Evolutionary conservation across 257 asterid species (phyloP).

Genomic region (Solanum microdontum): DNA sequence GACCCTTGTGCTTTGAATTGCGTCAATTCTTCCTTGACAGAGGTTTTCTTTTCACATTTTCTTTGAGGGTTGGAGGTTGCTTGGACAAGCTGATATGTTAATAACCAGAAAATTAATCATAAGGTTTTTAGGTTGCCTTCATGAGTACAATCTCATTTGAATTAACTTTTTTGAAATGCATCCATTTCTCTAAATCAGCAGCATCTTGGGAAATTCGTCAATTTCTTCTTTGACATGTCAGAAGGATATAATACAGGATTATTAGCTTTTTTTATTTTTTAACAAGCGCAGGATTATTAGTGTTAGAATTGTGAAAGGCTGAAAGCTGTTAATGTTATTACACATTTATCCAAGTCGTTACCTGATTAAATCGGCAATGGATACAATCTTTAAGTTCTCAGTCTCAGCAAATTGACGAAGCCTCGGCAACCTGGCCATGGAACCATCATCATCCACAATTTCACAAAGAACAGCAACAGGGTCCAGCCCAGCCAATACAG

Average conservation of each 20-base stretch:
- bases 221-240: background rate
- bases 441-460: conserved; percentile 95
- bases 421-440: conserved; percentile 91
- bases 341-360: conserved; percentile 1
- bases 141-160: background rate
- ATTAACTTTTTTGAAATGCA: background rate
- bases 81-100: background rate
- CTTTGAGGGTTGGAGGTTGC: background rate
- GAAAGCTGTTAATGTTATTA: background rate
- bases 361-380: conserved; percentile 94
- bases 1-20: background rate
- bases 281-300: background rate
- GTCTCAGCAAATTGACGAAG: conserved; percentile 51
- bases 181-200: background rate
- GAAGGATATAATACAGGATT: background rate
- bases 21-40: background rate
- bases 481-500: conserved; percentile 72
- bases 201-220: background rate
- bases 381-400: conserved; percentile 65
- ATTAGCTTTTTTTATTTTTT: background rate
- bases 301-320: background rate
- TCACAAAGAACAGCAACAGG: conserved; percentile 86
- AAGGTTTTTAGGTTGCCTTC: background rate
- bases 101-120: background rate
- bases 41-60: background rate